These are phyloP conservation scores for Annulohypoxylon stygium DNA, from an alignment of 495 filamentous ascomycete genomes.

Conservation along the genomic window DNA sequence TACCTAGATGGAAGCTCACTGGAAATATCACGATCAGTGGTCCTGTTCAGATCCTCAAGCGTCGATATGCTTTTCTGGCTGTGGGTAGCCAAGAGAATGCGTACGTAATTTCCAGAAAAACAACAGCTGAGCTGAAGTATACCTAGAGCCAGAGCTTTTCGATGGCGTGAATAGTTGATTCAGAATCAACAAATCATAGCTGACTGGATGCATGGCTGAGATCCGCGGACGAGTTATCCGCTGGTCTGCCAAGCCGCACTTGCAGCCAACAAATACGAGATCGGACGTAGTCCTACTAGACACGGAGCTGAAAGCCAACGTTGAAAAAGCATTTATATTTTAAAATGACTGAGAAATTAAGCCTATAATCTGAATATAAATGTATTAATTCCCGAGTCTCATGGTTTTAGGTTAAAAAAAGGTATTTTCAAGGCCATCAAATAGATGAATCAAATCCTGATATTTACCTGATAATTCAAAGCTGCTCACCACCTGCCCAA, in stretches of 20 bases:
- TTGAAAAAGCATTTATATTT: not conserved
- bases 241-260: constrained; percentile 38
- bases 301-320: not conserved
- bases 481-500: not conserved
- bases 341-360: not conserved
- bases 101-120: not conserved
- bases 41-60: not conserved
- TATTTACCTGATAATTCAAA: not conserved
- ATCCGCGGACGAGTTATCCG: constrained; percentile 14
- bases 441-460: not conserved
- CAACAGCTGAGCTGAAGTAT: not conserved
- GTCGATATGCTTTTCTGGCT: not conserved
- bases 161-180: constrained; percentile 15
- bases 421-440: not conserved
- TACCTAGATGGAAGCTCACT: not conserved
- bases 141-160: not conserved
- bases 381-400: not conserved
- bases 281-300: constrained; percentile 20
- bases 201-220: constrained; percentile 15
- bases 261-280: constrained; percentile 44
- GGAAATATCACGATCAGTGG: not conserved
- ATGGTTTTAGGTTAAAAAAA: not conserved
- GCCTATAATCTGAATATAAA: not conserved
- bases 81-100: not conserved
- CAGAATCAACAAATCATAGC: constrained; percentile 15